These are phyloP conservation scores for Pezicula neosporulosa DNA, from an alignment of 2,329 filamentous ascomycete species.

Conservation along the genomic window DNA sequence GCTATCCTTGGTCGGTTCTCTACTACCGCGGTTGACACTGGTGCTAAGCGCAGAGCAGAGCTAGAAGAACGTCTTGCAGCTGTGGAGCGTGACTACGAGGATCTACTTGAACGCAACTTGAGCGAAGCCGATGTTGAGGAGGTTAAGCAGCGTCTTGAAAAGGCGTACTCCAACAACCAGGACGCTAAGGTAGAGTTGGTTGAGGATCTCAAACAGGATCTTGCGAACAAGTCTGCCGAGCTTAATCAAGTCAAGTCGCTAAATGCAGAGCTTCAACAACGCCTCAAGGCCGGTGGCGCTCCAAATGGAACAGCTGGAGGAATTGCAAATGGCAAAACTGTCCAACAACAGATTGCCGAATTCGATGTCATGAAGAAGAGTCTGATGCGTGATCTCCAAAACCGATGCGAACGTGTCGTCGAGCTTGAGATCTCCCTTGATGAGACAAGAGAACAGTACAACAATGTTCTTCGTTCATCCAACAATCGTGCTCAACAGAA, in stretches of 20 bases:
- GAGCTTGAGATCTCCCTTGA: slow-evolving; percentile 97
- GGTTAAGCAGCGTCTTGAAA: slow-evolving; percentile 74
- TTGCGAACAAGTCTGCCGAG: slow-evolving; percentile 75
- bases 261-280: slow-evolving; percentile 75
- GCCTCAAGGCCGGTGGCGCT: slow-evolving; percentile 60
- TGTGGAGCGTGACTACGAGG: slow-evolving; percentile 81
- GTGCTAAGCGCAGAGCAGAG: slow-evolving; percentile 67
- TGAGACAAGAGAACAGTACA: slow-evolving; percentile 97
- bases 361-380: slow-evolving; percentile 99
- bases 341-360: slow-evolving; percentile 96
- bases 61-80: slow-evolving; percentile 72
- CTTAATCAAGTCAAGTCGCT: slow-evolving; percentile 76
- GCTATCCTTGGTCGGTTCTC: slow-evolving; percentile 71
- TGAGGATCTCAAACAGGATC: slow-evolving; percentile 72
- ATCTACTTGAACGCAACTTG: slow-evolving; percentile 75
- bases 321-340: slow-evolving; percentile 77
- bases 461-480: slow-evolving; percentile 92
- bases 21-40: slow-evolving; percentile 57
- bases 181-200: slow-evolving; percentile 70
- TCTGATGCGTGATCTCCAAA: slow-evolving; percentile 96
- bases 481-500: slow-evolving; percentile 99
- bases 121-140: slow-evolving; percentile 77
- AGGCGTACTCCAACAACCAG: slow-evolving; percentile 73
- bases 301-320: slow-evolving; percentile 55
- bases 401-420: slow-evolving; percentile 95